Evolutionary conservation across 441 rosid species (phyloP).

Genomic region (Capsella rubella): DNA sequence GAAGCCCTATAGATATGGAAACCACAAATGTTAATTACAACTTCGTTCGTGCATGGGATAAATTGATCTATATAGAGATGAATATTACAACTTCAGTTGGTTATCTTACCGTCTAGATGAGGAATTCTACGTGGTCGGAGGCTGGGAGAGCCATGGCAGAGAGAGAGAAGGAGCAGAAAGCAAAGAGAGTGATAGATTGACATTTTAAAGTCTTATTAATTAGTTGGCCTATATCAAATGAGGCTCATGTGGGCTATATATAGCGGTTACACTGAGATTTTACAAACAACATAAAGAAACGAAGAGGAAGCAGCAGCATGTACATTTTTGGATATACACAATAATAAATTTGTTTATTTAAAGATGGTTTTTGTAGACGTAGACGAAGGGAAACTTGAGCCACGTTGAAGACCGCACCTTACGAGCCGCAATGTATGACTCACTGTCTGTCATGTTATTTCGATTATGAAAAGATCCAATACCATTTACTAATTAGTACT

Average conservation of each 20-base stretch:
- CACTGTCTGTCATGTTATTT: slow-evolving; percentile 41
- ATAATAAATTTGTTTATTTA: not conserved
- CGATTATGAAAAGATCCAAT: not conserved
- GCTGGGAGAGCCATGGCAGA: slow-evolving; percentile 37
- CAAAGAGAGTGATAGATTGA: slow-evolving; percentile 42
- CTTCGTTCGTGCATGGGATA: not conserved
- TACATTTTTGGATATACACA: slow-evolving; percentile 2
- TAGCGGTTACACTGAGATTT: slow-evolving; percentile 13
- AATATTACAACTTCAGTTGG: slow-evolving; percentile 12
- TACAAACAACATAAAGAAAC: not conserved
- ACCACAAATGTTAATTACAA: not conserved
- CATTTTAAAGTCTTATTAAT: slow-evolving; percentile 16
- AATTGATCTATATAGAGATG: not conserved
- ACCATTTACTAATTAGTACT: not conserved
- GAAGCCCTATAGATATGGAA: slow-evolving; percentile 46
- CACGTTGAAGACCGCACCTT: slow-evolving; percentile 44
- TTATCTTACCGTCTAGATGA: slow-evolving; percentile 44
- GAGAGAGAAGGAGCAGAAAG: slow-evolving; percentile 36
- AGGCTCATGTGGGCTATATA: slow-evolving; percentile 24
- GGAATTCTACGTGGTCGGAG: slow-evolving; percentile 26
- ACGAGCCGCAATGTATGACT: slow-evolving; percentile 42
- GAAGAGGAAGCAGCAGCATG: slow-evolving; percentile 21
- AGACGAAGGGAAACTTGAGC: slow-evolving; percentile 21
- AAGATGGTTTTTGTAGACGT: slow-evolving; percentile 12
- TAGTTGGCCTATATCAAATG: slow-evolving; percentile 25